Evolutionary conservation across 371 early-diverging fungal species (phyloP).

Genomic region (Mortierella sp.): DNA sequence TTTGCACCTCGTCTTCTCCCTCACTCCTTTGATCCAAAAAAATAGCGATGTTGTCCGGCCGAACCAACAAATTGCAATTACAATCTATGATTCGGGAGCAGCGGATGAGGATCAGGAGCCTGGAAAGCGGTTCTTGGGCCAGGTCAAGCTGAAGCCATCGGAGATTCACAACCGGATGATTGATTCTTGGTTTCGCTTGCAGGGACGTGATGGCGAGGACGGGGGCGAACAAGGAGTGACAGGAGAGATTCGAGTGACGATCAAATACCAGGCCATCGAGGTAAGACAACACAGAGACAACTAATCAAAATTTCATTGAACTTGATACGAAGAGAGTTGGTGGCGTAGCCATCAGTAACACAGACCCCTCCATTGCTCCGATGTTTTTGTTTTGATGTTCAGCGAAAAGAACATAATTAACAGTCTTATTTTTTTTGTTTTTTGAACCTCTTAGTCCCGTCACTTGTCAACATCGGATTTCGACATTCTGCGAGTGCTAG

Average conservation of each 20-base stretch:
- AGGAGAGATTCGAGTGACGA: slow-evolving; percentile 78
- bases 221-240: slow-evolving; percentile 65
- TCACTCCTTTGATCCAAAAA: neutral
- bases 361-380: neutral
- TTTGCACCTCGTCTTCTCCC: neutral
- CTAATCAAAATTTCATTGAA: neutral
- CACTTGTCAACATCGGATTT: slow-evolving; percentile 74
- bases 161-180: slow-evolving; percentile 68
- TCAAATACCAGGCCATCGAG: slow-evolving; percentile 66
- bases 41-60: slow-evolving; percentile 73
- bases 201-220: slow-evolving; percentile 64
- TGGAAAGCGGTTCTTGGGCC: slow-evolving; percentile 69
- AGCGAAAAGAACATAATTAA: neutral
- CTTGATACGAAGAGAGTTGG: neutral
- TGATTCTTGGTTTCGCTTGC: slow-evolving; percentile 76
- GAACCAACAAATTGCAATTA: slow-evolving; percentile 72
- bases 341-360: neutral
- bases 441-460: slow-evolving; percentile 28
- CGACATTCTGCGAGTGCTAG: slow-evolving; percentile 80
- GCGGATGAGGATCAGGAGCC: slow-evolving; percentile 61
- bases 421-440: neutral
- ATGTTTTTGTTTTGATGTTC: neutral
- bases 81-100: slow-evolving; percentile 72
- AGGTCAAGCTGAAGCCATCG: slow-evolving; percentile 70
- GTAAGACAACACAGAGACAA: slow-evolving; percentile 17